Base-by-base conservation (phyloP, 2,329 filamentous ascomycete species). In the Aplosporella prunicola region DNA sequence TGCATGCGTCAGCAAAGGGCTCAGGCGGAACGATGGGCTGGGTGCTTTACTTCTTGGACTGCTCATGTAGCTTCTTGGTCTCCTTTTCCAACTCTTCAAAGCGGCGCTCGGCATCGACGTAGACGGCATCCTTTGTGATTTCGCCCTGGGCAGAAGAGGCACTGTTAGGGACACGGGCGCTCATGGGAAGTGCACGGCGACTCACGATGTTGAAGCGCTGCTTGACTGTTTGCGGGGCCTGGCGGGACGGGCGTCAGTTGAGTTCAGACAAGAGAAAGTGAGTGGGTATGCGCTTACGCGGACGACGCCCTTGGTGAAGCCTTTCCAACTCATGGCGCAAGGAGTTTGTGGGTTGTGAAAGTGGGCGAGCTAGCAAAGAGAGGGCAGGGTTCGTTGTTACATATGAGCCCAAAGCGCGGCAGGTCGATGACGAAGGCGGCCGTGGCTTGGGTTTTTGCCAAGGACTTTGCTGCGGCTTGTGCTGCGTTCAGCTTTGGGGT, bases 271-370 rank as follows among this genome's bases (percentile, higher is more conserved):
- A n/a, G n/a, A n/a, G n/a, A n/a, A n/a, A n/a, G n/a, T n/a, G n/a
- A n/a, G n/a, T n/a, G n/a, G 39, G 40, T 31, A 42, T 41, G 37
- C 37, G 35, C 79, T 60, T 74, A 89, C 89, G 66, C 91, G 78
- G 45, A 77, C 76, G 57, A 94, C 70, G 68, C 82, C 82, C 72
- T 95, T 96, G 61, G 82, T 79, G 56, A 98, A 85, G 55, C 91
- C 91, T 66, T 91, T 93, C 73, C 94, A 88, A 76, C 88, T 95
- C 91, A 98, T 96, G 57, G 51, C n/a, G n/a, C n/a, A n/a, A n/a
- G n/a, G n/a, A n/a, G n/a, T n/a, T n/a, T n/a, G n/a, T n/a, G n/a
- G n/a, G n/a, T n/a, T n/a, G n/a, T n/a, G n/a, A n/a, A n/a, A n/a
- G n/a, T n/a, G n/a, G n/a, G n/a, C n/a, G n/a, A n/a, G n/a, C n/a